Percentiles rank a stretch among this genome's conserved stretches.
Conservation (phyloP, 2,329 filamentous ascomycete species). For the Arthrobotrys musiformis region DNA sequence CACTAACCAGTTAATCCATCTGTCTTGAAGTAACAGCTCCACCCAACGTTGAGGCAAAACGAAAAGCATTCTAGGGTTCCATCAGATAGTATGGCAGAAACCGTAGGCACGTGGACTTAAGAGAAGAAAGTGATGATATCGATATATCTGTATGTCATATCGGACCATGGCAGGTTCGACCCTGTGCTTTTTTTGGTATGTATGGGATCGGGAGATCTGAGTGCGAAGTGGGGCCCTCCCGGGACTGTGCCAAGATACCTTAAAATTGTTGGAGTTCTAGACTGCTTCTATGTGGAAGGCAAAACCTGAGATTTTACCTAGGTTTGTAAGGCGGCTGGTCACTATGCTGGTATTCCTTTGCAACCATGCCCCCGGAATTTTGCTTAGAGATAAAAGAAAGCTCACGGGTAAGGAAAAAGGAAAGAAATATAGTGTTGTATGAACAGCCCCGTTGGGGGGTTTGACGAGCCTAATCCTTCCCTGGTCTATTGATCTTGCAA, state of each 20-base stretch:
- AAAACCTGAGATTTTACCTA: background rate
- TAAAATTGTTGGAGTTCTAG: background rate
- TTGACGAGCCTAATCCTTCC: conserved; percentile 1
- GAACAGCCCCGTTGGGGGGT: background rate
- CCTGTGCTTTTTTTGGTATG: background rate
- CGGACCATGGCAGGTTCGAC: background rate
- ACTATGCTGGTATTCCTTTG: background rate
- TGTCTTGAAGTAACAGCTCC: background rate
- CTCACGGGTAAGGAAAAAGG: background rate
- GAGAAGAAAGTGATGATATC: conserved; percentile 6
- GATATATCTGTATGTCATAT: too few relatives aligned
- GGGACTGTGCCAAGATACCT: background rate
- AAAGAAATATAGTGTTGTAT: background rate
- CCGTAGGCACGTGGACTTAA: conserved; percentile 16
- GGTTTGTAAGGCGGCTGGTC: background rate
- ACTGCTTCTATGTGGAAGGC: background rate
- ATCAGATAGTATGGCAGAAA: background rate
- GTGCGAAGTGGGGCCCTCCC: background rate
- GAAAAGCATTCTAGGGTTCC: background rate
- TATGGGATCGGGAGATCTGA: conserved; percentile 13
- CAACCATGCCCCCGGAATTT: background rate
- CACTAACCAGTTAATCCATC: background rate
- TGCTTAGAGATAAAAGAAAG: background rate
- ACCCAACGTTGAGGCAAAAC: conserved; percentile 13
- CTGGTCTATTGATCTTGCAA: too few relatives aligned